Conservation (phyloP, 2,329 filamentous ascomycete species). For the Sphaerulina musiva region DNA sequence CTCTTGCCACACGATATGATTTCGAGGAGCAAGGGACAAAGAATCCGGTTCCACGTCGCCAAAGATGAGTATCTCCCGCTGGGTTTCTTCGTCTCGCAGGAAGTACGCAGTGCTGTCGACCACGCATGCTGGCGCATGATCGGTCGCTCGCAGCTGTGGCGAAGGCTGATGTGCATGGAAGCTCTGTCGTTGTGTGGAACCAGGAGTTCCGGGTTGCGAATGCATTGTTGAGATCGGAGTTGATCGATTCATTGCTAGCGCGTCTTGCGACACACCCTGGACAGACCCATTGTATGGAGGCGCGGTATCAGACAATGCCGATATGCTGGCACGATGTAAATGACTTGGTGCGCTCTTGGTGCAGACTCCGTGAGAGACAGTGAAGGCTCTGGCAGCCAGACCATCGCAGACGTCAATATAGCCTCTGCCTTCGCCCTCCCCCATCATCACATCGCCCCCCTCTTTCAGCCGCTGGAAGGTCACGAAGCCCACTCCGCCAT, state of each 20-base stretch:
- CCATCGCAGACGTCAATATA: conserved; percentile 87
- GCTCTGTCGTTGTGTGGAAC: conserved; percentile 22
- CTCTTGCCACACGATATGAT: conserved; percentile 75
- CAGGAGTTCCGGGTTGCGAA: conserved; percentile 29
- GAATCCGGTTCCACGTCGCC: conserved; percentile 93
- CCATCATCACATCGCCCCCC: conserved; percentile 77
- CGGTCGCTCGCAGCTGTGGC: conserved; percentile 21
- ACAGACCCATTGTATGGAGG: conserved; percentile 25
- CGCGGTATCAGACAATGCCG: conserved; percentile 35
- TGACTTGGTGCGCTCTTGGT: conserved; percentile 53
- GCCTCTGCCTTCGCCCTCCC: conserved; percentile 69
- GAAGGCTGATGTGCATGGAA: conserved; percentile 27
- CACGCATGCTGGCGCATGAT: conserved; percentile 48
- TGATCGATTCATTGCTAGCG: conserved; percentile 16
- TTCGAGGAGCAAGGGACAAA: conserved; percentile 73
- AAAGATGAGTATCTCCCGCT: conserved; percentile 80
- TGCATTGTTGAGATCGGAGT: conserved; percentile 27
- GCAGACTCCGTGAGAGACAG: conserved; percentile 84
- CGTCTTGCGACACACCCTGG: conserved; percentile 21
- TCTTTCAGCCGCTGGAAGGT: conserved; percentile 85
- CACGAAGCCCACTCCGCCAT: conserved; percentile 84
- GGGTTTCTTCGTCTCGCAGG: conserved; percentile 56
- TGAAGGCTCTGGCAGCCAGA: conserved; percentile 79
- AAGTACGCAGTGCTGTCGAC: conserved; percentile 92
- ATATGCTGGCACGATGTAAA: conserved; percentile 40